Evolutionary conservation across 352 stramenopile species (phyloP), one percentile per base, ranked within the genome.

Genomic region (Globisporangium lucens): DNA sequence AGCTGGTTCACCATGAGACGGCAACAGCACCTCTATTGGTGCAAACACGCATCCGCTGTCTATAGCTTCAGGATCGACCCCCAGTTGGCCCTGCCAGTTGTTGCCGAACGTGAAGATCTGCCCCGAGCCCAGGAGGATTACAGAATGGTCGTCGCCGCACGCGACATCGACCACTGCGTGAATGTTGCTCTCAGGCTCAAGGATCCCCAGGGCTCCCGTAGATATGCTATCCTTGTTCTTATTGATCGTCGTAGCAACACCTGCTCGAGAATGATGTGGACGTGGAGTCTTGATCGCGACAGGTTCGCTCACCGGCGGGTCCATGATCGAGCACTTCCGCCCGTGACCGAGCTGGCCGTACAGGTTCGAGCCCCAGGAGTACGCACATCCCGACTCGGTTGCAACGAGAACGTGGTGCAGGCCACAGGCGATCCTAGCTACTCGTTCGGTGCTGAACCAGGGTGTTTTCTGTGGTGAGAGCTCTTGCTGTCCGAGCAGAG

Each of bases 81-180:
- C 88, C 6, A 96, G 76, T 57, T 96, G 86, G 0, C 86, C 88
- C 8, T 87, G 67, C 73, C 86, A 89, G 52, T 91, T 86, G 66
- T 85, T 87, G 0, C 88, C 88, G 49, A 79, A 94, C 5, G 72
- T 74, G 22, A 81, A 76, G 0, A 94, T 35, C 2, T 67, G n/a
- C 4, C 88, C 86, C n/a, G 66, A 68, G 29, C 60, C 64, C 0
- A 77, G 79, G 9, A 96, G 68, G 8, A 84, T 72, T n/a, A 94
- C 47, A 1, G 83, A 89, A 66, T 96, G 88, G 20, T 80, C 71
- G 27, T 89, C 79, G 0, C 88, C 88, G 65, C 80, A 89, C 0
- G 75, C 82, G 3, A 93, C 61, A 57, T 93, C 83, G 29, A 86
- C 43, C 1, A 67, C 67, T 20, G 47, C 24, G n/a, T 41, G 7